phyloP scores from a whole-genome alignment of 1,284 basidiomycete species.

The Apiotrichum veenhuisii region DNA sequence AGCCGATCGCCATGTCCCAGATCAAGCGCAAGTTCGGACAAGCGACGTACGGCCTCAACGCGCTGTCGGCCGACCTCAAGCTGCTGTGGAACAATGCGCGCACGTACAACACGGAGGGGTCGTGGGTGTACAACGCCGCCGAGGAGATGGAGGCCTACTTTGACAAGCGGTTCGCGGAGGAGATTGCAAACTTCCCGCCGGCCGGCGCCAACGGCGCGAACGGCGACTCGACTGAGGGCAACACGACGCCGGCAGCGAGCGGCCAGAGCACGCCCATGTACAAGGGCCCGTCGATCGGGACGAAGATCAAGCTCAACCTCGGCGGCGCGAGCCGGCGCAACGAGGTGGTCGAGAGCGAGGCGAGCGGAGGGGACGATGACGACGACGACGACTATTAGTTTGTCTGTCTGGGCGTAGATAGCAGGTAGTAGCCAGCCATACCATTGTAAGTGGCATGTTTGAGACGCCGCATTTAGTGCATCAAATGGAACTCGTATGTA shows the following conservation, averaged over 20 bases:
- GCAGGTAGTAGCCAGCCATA: background rate
- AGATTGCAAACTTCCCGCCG: constrained; percentile 20
- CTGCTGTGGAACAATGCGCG: constrained; percentile 92
- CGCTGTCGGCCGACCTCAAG: constrained; percentile 72
- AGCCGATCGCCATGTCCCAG: constrained; percentile 81
- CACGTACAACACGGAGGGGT: constrained; percentile 66
- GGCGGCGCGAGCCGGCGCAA: constrained; percentile 19
- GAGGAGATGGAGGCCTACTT: constrained; percentile 86
- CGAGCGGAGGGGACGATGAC: constrained; percentile 22
- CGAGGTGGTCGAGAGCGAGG: constrained; percentile 22
- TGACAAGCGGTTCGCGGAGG: constrained; percentile 54
- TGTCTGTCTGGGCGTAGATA: too few relatives aligned
- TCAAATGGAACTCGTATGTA: background rate
- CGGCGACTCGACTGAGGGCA: constrained; percentile 13
- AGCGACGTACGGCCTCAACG: constrained; percentile 69
- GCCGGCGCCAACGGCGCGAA: constrained; percentile 1
- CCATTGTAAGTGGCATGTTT: background rate
- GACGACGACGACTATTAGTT: constrained; percentile 17
- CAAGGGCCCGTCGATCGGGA: constrained; percentile 27
- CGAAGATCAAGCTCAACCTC: constrained; percentile 43
- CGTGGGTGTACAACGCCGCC: constrained; percentile 90
- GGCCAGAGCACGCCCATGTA: constrained; percentile 47
- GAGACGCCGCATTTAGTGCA: background rate
- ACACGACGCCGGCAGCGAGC: constrained; percentile 26
- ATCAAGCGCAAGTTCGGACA: constrained; percentile 77